phyloP scores from a whole-genome alignment of 1,139 yeast genomes.

The Arxiozyma heterogenica region DNA sequence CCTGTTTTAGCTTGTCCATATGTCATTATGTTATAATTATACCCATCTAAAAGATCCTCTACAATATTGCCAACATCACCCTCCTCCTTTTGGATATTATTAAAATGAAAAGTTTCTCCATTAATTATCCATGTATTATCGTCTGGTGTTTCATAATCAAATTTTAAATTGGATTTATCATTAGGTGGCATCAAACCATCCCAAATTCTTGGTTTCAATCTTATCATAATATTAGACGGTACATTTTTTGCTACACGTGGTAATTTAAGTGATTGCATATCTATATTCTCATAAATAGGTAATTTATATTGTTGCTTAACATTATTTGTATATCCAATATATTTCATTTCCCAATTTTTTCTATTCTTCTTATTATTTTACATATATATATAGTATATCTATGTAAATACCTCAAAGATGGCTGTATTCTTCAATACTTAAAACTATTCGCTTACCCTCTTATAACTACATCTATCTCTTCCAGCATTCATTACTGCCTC shows the following conservation, averaged over 20 bases:
- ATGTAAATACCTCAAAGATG: background rate
- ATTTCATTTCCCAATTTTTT: background rate
- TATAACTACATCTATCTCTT: background rate
- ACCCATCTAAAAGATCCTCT: conserved; percentile 39
- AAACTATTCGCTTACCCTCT: background rate
- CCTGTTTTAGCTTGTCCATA: conserved; percentile 91
- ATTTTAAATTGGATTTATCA: background rate
- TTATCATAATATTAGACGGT: background rate
- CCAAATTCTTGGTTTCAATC: background rate
- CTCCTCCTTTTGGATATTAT: background rate
- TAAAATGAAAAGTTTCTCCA: background rate
- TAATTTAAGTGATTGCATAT: background rate
- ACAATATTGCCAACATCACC: background rate
- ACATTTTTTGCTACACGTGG: background rate
- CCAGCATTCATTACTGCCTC: background rate
- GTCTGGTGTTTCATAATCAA: background rate
- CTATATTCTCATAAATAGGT: background rate
- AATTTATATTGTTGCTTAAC: background rate
- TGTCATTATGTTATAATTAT: conserved; percentile 76
- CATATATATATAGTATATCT: too few species aligned
- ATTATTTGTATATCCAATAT: conserved; percentile 2
- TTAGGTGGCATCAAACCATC: background rate
- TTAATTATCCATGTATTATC: background rate
- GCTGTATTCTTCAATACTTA: too few species aligned
- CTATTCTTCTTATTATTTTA: background rate